Base-by-base conservation (phyloP, 495 filamentous ascomycete genomes). In the Xylaria cubensis region DNA sequence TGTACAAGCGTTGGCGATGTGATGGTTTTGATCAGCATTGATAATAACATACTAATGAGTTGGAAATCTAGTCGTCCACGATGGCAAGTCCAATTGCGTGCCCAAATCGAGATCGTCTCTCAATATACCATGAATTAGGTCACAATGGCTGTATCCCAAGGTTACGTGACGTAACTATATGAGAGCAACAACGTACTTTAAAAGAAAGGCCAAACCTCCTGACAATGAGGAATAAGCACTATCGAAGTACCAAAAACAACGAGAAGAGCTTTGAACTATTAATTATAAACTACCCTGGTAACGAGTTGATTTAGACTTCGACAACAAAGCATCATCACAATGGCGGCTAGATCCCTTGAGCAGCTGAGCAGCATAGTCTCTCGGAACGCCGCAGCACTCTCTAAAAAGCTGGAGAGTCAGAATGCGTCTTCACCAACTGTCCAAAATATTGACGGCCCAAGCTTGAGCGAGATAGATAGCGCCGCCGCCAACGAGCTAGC, bases 321-420 rank as follows among this genome's bases (percentile, higher is more conserved):
- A 15, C 15, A 46, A 46, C 42, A 15, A 46, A 46, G 42, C 3
- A 46, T 17, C 58, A 36, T 61, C 63, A 50, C 41, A 10, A 53
- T 66, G 44, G 12, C 13, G 26, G 64, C 64, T 32, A 66, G 64
- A 9, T 50, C 64, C 8, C 46, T 66, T 29, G 64, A 66, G 64
- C 44, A 66, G 26, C 39, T 65, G 42, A 50, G 63, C 15, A 9
- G 15, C 24, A 53, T 66, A 36, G 46, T 66, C 44, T 51, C 64
- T 36, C 46, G 8, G 8, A 66, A 36, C 19, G 46, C 46, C 26
- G 4, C 46, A 21, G 36, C 36, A 0, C 19, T 62, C 6, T 62
- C 59, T 62, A 36, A 36, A 19, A 10, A 41, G 2, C 36, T 42
- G 5, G 46, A 50, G 19, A 2, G 42, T 46, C 42, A 17, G 15